A percentile compares a stretch with the other conserved stretches of the same genome.
These are phyloP conservation scores for Penicillium sp. DNA, from an alignment of 2,329 filamentous ascomycete genomes.

Conservation along the genomic window DNA sequence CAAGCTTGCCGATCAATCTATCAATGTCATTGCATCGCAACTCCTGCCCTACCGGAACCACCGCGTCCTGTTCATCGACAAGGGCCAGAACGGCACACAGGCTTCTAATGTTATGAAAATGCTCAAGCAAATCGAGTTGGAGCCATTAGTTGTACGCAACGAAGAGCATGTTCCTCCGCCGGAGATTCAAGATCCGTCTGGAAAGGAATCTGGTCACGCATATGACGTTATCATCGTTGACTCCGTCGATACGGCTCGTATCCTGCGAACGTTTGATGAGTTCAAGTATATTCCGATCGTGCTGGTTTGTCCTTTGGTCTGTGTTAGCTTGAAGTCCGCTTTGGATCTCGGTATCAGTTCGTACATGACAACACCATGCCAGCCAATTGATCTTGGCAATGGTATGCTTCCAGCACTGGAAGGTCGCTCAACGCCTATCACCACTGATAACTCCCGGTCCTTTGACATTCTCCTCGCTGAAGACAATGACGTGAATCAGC, in stretches of 20 bases:
- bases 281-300: constrained; percentile 99
- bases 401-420: constrained; percentile 95
- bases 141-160: constrained; percentile 82
- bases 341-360: constrained; percentile 96
- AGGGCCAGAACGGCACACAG: constrained; percentile 68
- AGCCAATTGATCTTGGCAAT: constrained; percentile 91
- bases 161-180: constrained; percentile 65
- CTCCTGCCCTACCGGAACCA: constrained; percentile 89
- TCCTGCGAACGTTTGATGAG: constrained; percentile 81
- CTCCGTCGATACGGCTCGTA: constrained; percentile 85
- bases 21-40: constrained; percentile 71
- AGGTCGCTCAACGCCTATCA: constrained; percentile 84
- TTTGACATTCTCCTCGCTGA: constrained; percentile 95
- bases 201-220: constrained; percentile 55
- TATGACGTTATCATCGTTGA: constrained; percentile 98
- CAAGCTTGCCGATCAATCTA: constrained; percentile 76
- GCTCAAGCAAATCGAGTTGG: constrained; percentile 75
- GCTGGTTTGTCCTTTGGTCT: constrained; percentile 81
- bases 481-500: constrained; percentile 96
- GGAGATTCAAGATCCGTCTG: constrained; percentile 52
- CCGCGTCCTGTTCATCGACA: constrained; percentile 91
- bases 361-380: constrained; percentile 96
- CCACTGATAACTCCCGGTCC: constrained; percentile 90
- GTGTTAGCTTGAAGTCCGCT: constrained; percentile 89
- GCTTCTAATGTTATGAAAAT: constrained; percentile 75